These are phyloP conservation scores for Apiotrichum montevideense DNA, from an alignment of 1,284 basidiomycete genomes.

Conservation along the genomic window DNA sequence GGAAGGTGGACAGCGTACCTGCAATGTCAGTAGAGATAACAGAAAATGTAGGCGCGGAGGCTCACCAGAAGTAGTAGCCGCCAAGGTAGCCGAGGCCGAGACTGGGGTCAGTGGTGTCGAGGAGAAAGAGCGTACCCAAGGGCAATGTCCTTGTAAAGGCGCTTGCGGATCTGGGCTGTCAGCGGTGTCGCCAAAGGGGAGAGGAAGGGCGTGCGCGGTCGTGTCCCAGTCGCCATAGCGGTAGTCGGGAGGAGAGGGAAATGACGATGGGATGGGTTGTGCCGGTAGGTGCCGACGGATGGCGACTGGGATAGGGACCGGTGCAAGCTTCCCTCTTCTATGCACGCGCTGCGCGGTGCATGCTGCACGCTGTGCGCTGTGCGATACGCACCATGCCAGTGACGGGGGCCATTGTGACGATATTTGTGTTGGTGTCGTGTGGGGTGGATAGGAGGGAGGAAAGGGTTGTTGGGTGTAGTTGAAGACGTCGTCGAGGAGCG, in stretches of 20 bases:
- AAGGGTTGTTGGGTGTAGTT: constrained; percentile 4
- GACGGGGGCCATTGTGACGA: constrained; percentile 15
- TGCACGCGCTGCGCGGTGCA: too few species aligned
- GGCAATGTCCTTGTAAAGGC: constrained; percentile 12
- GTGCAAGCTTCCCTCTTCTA: too few species aligned
- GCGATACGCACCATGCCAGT: constrained; percentile 16
- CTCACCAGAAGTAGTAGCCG: constrained; percentile 20
- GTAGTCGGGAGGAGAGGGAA: too few species aligned
- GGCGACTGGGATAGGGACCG: too few species aligned
- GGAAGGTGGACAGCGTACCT: constrained; percentile 17
- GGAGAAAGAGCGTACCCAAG: constrained; percentile 2
- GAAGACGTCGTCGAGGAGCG: neutral
- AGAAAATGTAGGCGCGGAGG: neutral
- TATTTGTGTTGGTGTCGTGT: neutral
- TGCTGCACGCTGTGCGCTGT: neutral
- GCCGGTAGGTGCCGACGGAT: neutral
- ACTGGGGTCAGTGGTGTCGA: neutral
- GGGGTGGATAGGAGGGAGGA: neutral
- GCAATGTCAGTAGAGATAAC: neutral
- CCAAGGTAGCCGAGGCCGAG: constrained; percentile 11
- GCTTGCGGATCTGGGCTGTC: constrained; percentile 12
- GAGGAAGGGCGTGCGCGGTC: too few species aligned
- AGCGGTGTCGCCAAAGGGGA: neutral
- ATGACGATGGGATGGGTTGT: too few species aligned
- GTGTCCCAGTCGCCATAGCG: too few species aligned